Conservation (phyloP, 78 protist genomes). For the Pelomyxa schiedti region DNA sequence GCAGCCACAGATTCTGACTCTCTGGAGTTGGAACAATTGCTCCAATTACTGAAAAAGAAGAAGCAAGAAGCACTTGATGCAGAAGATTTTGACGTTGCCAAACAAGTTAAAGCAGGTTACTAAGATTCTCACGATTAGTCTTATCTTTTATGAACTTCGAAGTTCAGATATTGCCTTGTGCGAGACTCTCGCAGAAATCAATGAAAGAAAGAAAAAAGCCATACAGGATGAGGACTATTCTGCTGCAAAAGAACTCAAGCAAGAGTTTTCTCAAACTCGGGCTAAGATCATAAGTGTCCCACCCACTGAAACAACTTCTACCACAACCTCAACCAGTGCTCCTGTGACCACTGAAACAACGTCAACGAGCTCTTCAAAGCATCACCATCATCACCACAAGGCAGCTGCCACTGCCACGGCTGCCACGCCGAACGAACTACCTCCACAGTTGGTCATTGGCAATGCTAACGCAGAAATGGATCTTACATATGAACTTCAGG, state of each 20-base stretch:
- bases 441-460: not conserved
- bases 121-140: too few species aligned
- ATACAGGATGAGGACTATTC: not conserved
- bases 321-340: not conserved
- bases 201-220: not conserved
- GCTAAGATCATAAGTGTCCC: not conserved
- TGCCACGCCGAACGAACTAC: not conserved
- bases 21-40: not conserved
- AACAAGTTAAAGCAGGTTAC: not conserved
- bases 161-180: not conserved
- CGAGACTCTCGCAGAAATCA: not conserved
- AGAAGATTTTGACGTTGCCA: not conserved
- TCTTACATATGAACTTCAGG: too few species aligned
- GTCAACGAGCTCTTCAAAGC: too few species aligned
- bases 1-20: not conserved
- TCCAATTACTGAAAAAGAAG: not conserved
- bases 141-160: too few species aligned
- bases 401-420: not conserved
- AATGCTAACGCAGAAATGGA: not conserved
- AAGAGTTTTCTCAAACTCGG: not conserved
- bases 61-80: not conserved
- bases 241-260: not conserved
- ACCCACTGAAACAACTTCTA: not conserved
- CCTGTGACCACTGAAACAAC: too few species aligned
- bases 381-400: too few species aligned